Evolutionary conservation across 805 yeast species (phyloP), one percentile per base, ranked within the genome.

Genomic region (Ogataea salicorniae): DNA sequence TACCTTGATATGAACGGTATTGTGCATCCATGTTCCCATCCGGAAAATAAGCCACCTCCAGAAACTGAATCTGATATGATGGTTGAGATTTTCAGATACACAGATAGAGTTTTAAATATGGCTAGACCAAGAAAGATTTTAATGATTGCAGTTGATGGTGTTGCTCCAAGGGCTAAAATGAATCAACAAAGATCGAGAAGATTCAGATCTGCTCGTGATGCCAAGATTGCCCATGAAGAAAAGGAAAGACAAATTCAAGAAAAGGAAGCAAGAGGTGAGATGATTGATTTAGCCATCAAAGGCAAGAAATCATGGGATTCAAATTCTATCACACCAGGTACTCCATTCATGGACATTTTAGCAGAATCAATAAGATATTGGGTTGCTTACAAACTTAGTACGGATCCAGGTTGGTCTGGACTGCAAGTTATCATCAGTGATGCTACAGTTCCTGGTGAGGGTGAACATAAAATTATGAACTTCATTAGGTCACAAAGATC

Each of bases 1-100:
- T 94, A 94, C 63, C 73, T 94, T 53, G 99, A 94, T 69, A 94
- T 94, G 99, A 94, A 94, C 64, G 99, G 98, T 72, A 94, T 94
- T 61, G 99, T 94, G 5, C 99, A 94, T 72, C 99, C 99, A 1
- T 94, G 98, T 73, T 85, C 97, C 2, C 99, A 94, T 66, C 99
- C 99, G 0, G 99, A 92, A 61, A 87, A 92, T 56, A 84, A 84
- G 56, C 96, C 97, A 0, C 84, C 99, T 0, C 99, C 99, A 13
- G 95, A 83, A 57, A 90, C 92, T 0, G 99, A 94, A 61, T 96
- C 90, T 51, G 97, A 94, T 61, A 94, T 94, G 99, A 82, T 94
- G 73, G 67, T 91, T 48, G 98, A 92, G 41, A 84, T 94, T 26
- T 94, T 94, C 70, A 83, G 81, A 57, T 94, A 94, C 63, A 94